Evolutionary conservation across 495 filamentous ascomycete species (phyloP).

Genomic region (Trichoderma reesei): DNA sequence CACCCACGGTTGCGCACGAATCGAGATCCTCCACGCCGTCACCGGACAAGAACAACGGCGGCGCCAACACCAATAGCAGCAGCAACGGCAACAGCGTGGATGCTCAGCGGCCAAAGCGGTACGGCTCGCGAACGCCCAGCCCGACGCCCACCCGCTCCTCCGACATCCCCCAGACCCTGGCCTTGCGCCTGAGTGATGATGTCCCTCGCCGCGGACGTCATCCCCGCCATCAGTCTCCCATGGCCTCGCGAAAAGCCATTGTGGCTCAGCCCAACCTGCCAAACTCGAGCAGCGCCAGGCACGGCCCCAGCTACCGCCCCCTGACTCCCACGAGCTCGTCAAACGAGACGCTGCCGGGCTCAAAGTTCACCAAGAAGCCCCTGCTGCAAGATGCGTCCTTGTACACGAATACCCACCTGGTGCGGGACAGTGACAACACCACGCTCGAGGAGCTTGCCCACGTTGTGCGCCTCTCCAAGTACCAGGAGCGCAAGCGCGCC

Average conservation of each 20-base stretch:
- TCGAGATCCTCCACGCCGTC: constrained; percentile 36
- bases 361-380: constrained; percentile 18
- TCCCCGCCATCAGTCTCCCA: constrained; percentile 27
- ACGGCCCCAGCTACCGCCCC: constrained; percentile 12
- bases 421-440: constrained; percentile 42
- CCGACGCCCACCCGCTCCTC: constrained; percentile 17
- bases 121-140: constrained; percentile 34
- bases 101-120: constrained; percentile 27
- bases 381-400: constrained; percentile 41
- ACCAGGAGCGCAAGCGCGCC: constrained; percentile 62
- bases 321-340: constrained; percentile 11
- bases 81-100: constrained; percentile 18
- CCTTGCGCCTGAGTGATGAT: constrained; percentile 27
- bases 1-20: constrained; percentile 25
- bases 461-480: constrained; percentile 57
- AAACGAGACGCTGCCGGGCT: constrained; percentile 1
- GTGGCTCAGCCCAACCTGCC: constrained; percentile 31
- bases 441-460: constrained; percentile 63
- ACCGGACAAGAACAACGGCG: constrained; percentile 27
- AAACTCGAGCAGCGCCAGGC: constrained; percentile 14
- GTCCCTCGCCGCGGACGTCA: constrained; percentile 24
- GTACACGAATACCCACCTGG: constrained; percentile 39
- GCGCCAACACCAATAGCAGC: not conserved
- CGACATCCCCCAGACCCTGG: constrained; percentile 25
- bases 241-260: constrained; percentile 33